Evolutionary conservation across 2,329 filamentous ascomycete species (phyloP), one percentile per base, ranked within the genome.

Genomic region (Pyricularia sp.): DNA sequence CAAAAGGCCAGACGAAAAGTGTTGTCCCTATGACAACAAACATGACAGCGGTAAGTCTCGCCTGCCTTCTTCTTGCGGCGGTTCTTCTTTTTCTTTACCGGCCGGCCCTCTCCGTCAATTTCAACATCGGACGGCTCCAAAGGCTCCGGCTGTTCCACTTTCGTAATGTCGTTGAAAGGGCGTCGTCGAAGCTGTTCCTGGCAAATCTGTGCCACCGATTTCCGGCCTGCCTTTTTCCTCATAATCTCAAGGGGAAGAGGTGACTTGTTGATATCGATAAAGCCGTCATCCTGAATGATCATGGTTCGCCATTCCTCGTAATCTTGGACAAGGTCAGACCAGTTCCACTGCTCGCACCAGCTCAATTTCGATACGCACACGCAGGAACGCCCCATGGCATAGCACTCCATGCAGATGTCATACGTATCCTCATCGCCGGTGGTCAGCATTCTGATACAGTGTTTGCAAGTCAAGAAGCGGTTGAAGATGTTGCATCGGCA

Each of bases 401-500:
- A 99, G 73, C 94, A 99, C 70, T 99, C 94, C 90, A 99, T 93
- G 72, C 94, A 99, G 26, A 99, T 83, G 73, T 99, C 94, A 73
- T 97, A 99, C 0, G 90, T 90, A 72, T 97, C 90, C 65, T 91
- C 88, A 19, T 82, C 85, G 35, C 86, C 89, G 66, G 83, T 83
- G 12, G 83, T 79, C 24, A 90, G 80, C 62, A 82, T 79, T 44
- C 88, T 82, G 60, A 91, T 84, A 73, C 94, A 99, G 64, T 87
- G 84, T 66, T 91, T 91, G 78, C 94, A 99, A 3, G 93, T 96
- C 28, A 99, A 77, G 72, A 99, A 99, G 3, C 92, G 85, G 74
- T 99, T 99, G 81, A 97, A 97, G 65, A 99, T 96, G 72, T 97
- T 97, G 68, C 90, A 90, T 60, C 94, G 83, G 73, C 94, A 99